These are phyloP conservation scores for Solioccasus polychromus DNA, from an alignment of 768 basidiomycete species.

Conservation along the genomic window DNA sequence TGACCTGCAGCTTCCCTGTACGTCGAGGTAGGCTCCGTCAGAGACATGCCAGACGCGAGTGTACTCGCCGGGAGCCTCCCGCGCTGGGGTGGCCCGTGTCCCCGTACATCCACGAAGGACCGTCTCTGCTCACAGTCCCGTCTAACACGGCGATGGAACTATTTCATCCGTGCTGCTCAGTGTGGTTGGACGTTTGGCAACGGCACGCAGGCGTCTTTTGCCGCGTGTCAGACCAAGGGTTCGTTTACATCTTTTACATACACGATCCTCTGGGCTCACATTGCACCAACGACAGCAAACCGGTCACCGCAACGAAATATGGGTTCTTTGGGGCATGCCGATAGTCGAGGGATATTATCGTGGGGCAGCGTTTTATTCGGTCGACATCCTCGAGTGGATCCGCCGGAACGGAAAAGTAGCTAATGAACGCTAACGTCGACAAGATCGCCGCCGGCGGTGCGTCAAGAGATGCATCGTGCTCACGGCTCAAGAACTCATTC, in stretches of 20 bases:
- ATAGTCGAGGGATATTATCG: too few relatives aligned
- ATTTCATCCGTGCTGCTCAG: too few relatives aligned
- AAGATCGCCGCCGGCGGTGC: slow-evolving; percentile 69
- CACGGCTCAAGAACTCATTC: slow-evolving; percentile 54
- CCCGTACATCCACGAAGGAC: slow-evolving; percentile 73
- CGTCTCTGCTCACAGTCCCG: slow-evolving; percentile 15
- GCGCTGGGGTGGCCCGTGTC: slow-evolving; percentile 64
- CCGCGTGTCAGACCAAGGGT: slow-evolving; percentile 29
- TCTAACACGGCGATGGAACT: neutral
- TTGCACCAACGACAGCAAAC: too few relatives aligned
- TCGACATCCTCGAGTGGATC: too few relatives aligned
- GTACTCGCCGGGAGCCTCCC: slow-evolving; percentile 56
- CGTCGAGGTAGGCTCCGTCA: slow-evolving; percentile 50
- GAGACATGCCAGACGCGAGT: slow-evolving; percentile 60
- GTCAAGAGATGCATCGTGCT: slow-evolving; percentile 73
- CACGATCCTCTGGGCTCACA: too few relatives aligned
- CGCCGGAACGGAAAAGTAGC: slow-evolving; percentile 42
- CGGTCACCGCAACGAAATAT: too few relatives aligned
- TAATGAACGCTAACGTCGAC: slow-evolving; percentile 50
- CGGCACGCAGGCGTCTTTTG: slow-evolving; percentile 56
- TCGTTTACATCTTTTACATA: too few relatives aligned
- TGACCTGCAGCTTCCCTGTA: slow-evolving; percentile 56
- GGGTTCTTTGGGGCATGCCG: too few relatives aligned
- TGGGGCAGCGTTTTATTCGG: too few relatives aligned
- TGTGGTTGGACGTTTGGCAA: slow-evolving; percentile 76